Evolutionary conservation across 148 eudicot species (phyloP).

Genomic region (Fallopia convolvulus): DNA sequence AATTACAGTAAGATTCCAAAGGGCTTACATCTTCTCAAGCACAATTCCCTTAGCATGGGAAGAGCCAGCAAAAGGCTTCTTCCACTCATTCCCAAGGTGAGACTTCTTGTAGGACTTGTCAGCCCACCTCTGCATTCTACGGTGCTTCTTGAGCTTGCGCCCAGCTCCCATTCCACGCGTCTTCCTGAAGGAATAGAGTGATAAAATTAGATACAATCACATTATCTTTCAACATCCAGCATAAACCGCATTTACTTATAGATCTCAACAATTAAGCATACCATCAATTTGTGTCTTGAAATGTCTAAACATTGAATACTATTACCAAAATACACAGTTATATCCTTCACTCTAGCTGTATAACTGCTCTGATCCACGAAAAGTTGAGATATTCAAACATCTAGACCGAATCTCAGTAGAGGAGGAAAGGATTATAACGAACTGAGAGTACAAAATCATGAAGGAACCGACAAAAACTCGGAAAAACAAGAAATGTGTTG

Average conservation of each 20-base stretch:
- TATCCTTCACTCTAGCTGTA: too few species aligned
- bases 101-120: constrained; percentile 92
- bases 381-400: too few species aligned
- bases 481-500: too few species aligned
- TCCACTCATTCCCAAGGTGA: constrained; percentile 91
- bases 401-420: too few species aligned
- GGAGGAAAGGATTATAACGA: too few species aligned
- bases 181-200: constrained; percentile 34
- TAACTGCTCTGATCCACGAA: too few species aligned
- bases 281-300: too few species aligned
- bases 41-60: constrained; percentile 96
- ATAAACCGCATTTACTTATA: too few species aligned
- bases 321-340: too few species aligned
- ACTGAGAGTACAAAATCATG: too few species aligned
- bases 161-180: constrained; percentile 91
- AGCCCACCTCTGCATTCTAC: constrained; percentile 82
- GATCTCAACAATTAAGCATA: too few species aligned
- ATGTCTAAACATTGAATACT: too few species aligned
- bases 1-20: not conserved
- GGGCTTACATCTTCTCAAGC: constrained; percentile 74
- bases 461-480: not conserved
- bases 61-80: constrained; percentile 88
- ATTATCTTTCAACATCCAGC: not conserved
- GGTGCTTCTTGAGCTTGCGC: constrained; percentile 85
- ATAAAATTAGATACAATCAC: not conserved